These are phyloP conservation scores for Penicillium hesseltinei DNA, from an alignment of 2,329 filamentous ascomycete genomes.

Conservation along the genomic window DNA sequence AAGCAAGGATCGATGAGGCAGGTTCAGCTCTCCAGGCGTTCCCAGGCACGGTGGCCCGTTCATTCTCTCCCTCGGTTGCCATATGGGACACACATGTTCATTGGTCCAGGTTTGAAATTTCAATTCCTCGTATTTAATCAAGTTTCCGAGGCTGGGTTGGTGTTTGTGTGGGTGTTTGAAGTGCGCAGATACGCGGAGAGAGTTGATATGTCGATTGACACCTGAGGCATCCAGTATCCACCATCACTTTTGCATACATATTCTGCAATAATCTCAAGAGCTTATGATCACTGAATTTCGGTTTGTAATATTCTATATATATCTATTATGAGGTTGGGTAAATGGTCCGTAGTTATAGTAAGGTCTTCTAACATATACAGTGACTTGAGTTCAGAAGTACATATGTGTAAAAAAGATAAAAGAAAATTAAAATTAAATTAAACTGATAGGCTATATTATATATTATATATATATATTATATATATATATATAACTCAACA, in stretches of 20 bases:
- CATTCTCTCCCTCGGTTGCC: conserved; percentile 25
- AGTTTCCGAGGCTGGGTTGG: conserved; percentile 7
- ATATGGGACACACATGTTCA: conserved; percentile 23
- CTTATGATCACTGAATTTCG: neutral
- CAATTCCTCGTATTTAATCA: neutral
- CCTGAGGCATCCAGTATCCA: conserved; percentile 20
- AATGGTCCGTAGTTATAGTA: neutral
- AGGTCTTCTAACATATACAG: neutral
- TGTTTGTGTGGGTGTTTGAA: neutral
- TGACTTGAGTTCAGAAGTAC: neutral
- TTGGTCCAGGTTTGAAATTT: neutral
- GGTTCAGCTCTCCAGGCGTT: conserved; percentile 31
- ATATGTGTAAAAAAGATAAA: neutral
- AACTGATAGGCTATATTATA: neutral
- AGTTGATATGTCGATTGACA: conserved; percentile 17
- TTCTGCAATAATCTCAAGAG: neutral
- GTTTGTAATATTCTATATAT: neutral
- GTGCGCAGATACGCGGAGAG: conserved; percentile 9
- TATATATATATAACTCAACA: neutral
- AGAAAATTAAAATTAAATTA: neutral
- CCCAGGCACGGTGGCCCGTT: conserved; percentile 15
- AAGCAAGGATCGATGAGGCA: conserved; percentile 76
- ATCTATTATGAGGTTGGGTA: neutral
- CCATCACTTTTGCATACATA: neutral
- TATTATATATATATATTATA: neutral